Evolutionary conservation across 2,329 filamentous ascomycete genomes (phyloP), one percentile per base, ranked within the genome.

Genomic region (Sphaerostilbella broomeana): DNA sequence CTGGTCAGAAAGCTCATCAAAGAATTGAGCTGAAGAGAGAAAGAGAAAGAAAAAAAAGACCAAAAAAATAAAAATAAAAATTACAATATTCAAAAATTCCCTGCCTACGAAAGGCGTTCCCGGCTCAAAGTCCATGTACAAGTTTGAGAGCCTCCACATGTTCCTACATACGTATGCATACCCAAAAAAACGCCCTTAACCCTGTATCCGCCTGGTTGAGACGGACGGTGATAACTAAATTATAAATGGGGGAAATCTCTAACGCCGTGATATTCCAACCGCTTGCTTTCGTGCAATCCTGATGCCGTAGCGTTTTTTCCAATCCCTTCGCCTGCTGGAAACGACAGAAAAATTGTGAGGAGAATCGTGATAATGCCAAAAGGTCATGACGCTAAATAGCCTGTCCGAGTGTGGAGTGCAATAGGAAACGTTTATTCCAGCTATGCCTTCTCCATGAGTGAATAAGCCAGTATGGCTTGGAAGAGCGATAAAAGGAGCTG

Each of bases 1-100:
- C 56, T 86, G 43, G 84, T 84, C 12, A 78, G 73, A 55, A 79
- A 71, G 59, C 60, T 84, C 47, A 61, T 84, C 58, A 84, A 73
- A 62, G 72, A 75, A 42, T 16, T 44, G 42, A 44, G 42, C 24
- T 44, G 17, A 40, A 13, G 13, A 16, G 16, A 26, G 11, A 2
- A 0, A 20, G n/a, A n/a, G n/a, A n/a, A n/a, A n/a, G n/a, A n/a
- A n/a, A n/a, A n/a, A n/a, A n/a, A n/a, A n/a, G n/a, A n/a, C n/a
- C n/a, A n/a, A n/a, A n/a, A n/a, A n/a, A n/a, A n/a, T n/a, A n/a
- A n/a, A n/a, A n/a, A n/a, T n/a, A n/a, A n/a, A n/a, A n/a, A n/a
- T n/a, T n/a, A n/a, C n/a, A n/a, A n/a, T n/a, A n/a, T n/a, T n/a
- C n/a, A n/a, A 22, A 34, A 22, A 18, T 22, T 34, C 18, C 31